Evolutionary conservation across 2,329 filamentous ascomycete species (phyloP).

Genomic region (Colletotrichum sp.): DNA sequence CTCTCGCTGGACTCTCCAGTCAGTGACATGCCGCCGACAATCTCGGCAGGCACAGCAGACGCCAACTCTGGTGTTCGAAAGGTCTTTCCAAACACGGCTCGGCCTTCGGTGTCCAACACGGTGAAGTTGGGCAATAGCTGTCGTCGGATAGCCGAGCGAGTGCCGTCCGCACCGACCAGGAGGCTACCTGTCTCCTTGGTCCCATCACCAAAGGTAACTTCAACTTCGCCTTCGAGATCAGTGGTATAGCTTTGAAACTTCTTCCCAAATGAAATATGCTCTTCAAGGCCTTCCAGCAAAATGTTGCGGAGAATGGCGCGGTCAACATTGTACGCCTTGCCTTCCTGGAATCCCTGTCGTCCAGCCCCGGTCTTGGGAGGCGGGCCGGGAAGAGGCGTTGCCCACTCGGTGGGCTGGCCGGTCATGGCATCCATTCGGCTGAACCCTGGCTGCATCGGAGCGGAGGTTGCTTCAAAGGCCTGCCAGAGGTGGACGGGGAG

Average conservation of each 20-base stretch:
- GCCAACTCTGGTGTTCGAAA: slow-evolving; percentile 30
- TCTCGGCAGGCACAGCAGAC: slow-evolving; percentile 16
- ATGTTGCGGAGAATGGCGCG: slow-evolving; percentile 32
- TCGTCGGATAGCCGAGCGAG: slow-evolving; percentile 36
- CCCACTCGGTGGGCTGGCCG: background rate
- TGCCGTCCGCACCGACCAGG: slow-evolving; percentile 44
- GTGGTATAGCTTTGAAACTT: slow-evolving; percentile 24
- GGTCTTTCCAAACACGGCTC: slow-evolving; percentile 45
- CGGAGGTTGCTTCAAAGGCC: background rate
- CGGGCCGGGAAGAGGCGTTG: background rate
- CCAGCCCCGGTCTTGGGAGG: background rate
- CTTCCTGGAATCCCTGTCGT: background rate
- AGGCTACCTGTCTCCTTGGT: slow-evolving; percentile 32
- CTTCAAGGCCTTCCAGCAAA: background rate
- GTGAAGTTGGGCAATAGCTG: slow-evolving; percentile 38
- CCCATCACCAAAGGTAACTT: slow-evolving; percentile 37
- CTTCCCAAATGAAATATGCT: slow-evolving; percentile 31
- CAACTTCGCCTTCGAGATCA: slow-evolving; percentile 19
- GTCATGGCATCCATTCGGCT: background rate
- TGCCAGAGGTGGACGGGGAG: background rate
- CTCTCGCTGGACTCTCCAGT: slow-evolving; percentile 20
- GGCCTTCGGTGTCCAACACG: slow-evolving; percentile 39
- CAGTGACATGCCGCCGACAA: slow-evolving; percentile 28
- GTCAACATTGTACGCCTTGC: slow-evolving; percentile 31
- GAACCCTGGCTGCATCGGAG: background rate